phyloP scores from a whole-genome alignment of 139 green algal genomes.

The Spirogloea muscicola region DNA sequence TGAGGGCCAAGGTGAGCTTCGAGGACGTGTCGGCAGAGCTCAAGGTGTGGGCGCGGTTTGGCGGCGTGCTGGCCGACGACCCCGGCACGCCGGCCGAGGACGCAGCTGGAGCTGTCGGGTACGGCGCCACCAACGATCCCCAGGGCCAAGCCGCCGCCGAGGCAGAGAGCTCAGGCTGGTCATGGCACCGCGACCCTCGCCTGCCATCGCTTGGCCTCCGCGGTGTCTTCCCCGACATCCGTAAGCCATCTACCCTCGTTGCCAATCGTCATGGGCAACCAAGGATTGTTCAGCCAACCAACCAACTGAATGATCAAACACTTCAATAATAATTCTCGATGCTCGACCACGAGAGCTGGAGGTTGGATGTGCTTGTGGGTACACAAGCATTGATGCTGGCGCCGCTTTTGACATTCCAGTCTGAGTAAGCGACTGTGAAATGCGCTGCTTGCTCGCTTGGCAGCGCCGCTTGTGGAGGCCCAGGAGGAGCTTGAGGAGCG shows the following conservation, averaged over 20 bases:
- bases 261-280: too few relatives aligned
- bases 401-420: too few relatives aligned
- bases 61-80: neutral
- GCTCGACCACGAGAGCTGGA: too few relatives aligned
- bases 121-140: conserved; percentile 10
- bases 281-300: too few relatives aligned
- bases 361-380: too few relatives aligned
- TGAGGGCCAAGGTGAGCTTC: conserved; percentile 67
- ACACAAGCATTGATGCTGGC: too few relatives aligned
- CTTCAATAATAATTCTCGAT: too few relatives aligned
- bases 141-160: conserved; percentile 2
- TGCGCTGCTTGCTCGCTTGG: too few relatives aligned
- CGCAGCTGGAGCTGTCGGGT: conserved; percentile 26
- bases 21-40: conserved; percentile 55
- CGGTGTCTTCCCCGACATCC: conserved; percentile 50
- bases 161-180: neutral
- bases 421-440: too few relatives aligned
- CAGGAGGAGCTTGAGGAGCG: conserved; percentile 50
- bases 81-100: neutral
- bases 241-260: too few relatives aligned
- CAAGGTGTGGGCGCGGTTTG: conserved; percentile 60
- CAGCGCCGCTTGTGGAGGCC: conserved; percentile 31
- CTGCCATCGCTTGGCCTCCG: conserved; percentile 62
- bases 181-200: conserved; percentile 65
- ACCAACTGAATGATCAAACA: too few relatives aligned